Evolutionary conservation across 495 filamentous ascomycete genomes (phyloP).

Genomic region (Podospora bellae-mahoneyi): DNA sequence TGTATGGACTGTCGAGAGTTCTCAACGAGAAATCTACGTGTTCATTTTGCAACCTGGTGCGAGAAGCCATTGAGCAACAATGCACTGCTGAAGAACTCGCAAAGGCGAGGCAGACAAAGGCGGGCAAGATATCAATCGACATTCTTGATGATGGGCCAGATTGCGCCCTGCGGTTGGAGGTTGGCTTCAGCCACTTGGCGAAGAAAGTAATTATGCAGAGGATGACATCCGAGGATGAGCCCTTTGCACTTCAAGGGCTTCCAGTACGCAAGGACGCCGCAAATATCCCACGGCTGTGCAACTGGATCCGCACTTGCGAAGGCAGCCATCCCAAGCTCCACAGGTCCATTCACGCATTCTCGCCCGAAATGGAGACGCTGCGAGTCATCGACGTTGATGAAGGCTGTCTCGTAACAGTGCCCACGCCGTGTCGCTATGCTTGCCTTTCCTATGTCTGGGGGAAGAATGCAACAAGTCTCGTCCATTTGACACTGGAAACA

Average conservation of each 20-base stretch:
- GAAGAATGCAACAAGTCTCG: background rate
- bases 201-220: constrained; percentile 12
- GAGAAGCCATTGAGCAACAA: constrained; percentile 8
- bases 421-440: constrained; percentile 14
- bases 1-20: constrained; percentile 11
- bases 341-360: background rate
- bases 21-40: constrained; percentile 7
- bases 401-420: constrained; percentile 3
- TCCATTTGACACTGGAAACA: constrained; percentile 10
- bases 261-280: background rate
- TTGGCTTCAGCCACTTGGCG: background rate
- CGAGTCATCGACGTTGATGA: constrained; percentile 18
- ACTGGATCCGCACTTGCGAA: constrained; percentile 4
- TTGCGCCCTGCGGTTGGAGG: constrained; percentile 17
- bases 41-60: constrained; percentile 17
- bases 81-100: constrained; percentile 11
- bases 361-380: background rate
- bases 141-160: constrained; percentile 18
- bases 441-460: constrained; percentile 25
- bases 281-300: background rate
- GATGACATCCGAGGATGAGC: constrained; percentile 3
- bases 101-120: background rate
- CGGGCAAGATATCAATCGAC: constrained; percentile 7
- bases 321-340: constrained; percentile 13
- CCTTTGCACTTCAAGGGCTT: background rate